Percentiles rank a stretch among this genome's conserved stretches.
Conservation (phyloP, 768 basidiomycete genomes). For the Leucocoprinus birnbaumii region DNA sequence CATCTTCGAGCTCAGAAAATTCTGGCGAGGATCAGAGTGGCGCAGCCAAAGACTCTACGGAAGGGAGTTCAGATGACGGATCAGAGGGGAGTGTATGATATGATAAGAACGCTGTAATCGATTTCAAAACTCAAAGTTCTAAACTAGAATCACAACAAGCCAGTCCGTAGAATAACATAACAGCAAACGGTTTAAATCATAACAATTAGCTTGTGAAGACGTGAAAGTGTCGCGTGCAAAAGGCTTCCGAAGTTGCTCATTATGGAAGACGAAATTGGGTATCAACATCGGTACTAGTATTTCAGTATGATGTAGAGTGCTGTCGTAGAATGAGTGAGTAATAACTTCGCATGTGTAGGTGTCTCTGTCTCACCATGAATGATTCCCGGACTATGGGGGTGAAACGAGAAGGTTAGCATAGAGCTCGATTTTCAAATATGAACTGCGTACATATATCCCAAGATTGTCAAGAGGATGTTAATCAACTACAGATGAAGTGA, state of each 20-base stretch:
- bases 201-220: too few relatives aligned
- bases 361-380: slow-evolving; percentile 50
- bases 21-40: too few relatives aligned
- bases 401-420: slow-evolving; percentile 9
- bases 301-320: slow-evolving; percentile 83
- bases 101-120: too few relatives aligned
- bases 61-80: too few relatives aligned
- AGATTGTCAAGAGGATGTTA: slow-evolving; percentile 76
- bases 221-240: neutral
- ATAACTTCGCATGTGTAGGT: neutral
- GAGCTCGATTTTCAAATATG: neutral
- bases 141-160: too few relatives aligned
- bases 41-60: too few relatives aligned
- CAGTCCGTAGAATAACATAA: too few relatives aligned
- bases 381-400: slow-evolving; percentile 60
- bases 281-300: slow-evolving; percentile 58
- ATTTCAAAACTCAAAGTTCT: too few relatives aligned
- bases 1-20: too few relatives aligned
- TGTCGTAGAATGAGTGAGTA: slow-evolving; percentile 29
- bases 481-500: slow-evolving; percentile 37
- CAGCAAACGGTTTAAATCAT: too few relatives aligned
- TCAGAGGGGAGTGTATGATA: too few relatives aligned
- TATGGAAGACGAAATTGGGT: slow-evolving; percentile 2
- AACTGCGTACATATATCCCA: slow-evolving; percentile 71
- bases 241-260: neutral